Evolutionary conservation across 805 yeast species (phyloP), one percentile per base, ranked within the genome.

Genomic region (Metschnikowia drakensbergensis): DNA sequence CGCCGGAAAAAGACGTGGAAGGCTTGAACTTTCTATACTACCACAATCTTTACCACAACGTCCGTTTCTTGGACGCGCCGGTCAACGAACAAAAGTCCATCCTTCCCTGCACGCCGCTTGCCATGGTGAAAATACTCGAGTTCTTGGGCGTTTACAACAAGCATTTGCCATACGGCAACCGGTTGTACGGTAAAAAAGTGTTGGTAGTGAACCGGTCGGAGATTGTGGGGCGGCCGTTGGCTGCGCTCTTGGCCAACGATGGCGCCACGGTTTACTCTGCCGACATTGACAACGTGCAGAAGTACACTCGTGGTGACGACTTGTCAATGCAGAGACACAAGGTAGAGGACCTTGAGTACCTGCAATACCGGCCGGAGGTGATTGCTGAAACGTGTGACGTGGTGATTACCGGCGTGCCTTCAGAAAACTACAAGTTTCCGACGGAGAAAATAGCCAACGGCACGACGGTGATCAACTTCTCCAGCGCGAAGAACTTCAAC

Each of bases 221-320:
- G 68, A 92, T 94, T 61, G 99, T 94, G 23, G 99, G 99, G 9
- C 81, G 99, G 58, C 99, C 99, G 0, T 72, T 94, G 51, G 98
- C 98, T 31, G 98, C 99, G 0, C 68, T 94, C 33, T 73, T 94
- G 54, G 98, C 99, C 17, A 94, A 94, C 62, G 99, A 94, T 63
- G 99, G 99, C 53, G 99, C 99, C 23, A 85, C 84, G 1, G 98
- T 94, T 2, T 94, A 86, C 65, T 91, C 98, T 1, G 92, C 83
- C 2, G 98, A 94, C 63, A 70, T 94, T 44, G 83, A 86, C 59
- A 87, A 89, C 58, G 82, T 90, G 54, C 98, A 94, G 67, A 82
- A 83, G 64, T 94, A 88, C 69, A 92, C 97, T 22, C 80, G 99
- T 60, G 99, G 99, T 32, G 96, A 88, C 59, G 96, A 96, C 35